Conservation (phyloP, 345 rosid species). For the Arabis alpina region DNA sequence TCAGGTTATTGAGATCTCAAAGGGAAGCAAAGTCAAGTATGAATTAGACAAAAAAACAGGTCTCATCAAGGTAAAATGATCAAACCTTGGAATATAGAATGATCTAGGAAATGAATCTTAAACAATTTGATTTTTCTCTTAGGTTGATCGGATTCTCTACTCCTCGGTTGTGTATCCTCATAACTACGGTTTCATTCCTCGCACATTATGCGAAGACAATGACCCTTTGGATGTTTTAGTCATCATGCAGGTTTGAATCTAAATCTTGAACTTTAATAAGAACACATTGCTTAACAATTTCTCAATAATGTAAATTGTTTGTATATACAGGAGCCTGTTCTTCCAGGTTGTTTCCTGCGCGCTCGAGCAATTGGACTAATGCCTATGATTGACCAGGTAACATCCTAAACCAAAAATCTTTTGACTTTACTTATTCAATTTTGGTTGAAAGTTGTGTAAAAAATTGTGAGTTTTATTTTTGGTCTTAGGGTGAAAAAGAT, state of each 20-base stretch:
- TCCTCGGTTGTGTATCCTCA: constrained; percentile 99
- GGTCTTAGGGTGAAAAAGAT: constrained; percentile 86
- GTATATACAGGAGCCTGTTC: constrained; percentile 74
- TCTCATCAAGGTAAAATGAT: constrained; percentile 73
- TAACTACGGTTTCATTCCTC: constrained; percentile 97
- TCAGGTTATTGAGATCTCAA: constrained; percentile 94
- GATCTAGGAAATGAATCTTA: not conserved
- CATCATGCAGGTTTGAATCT: constrained; percentile 87
- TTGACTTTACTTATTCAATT: not conserved
- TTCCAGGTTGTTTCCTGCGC: constrained; percentile 92
- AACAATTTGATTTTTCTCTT: constrained; percentile 17
- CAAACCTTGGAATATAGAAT: not conserved
- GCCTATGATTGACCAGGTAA: constrained; percentile 98
- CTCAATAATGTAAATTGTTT: not conserved
- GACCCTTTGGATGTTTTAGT: constrained; percentile 98
- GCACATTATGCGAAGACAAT: constrained; percentile 94
- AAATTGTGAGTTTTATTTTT: not conserved
- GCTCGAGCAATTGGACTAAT: constrained; percentile 94
- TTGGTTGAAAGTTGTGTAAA: not conserved
- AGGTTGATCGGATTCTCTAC: constrained; percentile 93
- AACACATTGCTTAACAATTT: not conserved
- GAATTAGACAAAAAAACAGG: constrained; percentile 98
- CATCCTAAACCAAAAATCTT: not conserved
- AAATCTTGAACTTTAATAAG: too few relatives aligned
- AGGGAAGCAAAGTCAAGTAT: constrained; percentile 98